Evolutionary conservation across 805 yeast species (phyloP).

Genomic region (Metschnikowia peoriensis): DNA sequence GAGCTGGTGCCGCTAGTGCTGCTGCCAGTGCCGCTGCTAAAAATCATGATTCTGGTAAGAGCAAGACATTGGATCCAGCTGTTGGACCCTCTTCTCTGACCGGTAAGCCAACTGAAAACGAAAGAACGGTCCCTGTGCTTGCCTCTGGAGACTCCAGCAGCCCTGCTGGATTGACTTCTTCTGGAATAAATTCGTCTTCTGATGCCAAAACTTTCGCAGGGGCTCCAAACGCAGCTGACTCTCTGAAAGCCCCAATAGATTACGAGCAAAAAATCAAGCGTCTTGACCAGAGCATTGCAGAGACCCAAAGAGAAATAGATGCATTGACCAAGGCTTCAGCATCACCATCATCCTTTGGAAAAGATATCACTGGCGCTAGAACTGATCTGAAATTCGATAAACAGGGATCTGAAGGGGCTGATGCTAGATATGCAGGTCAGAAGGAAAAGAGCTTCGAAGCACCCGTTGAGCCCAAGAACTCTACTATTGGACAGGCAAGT

Average conservation of each 20-base stretch:
- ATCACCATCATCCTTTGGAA: not conserved
- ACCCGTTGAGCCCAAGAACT: not conserved
- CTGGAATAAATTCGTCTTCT: conserved; percentile 1
- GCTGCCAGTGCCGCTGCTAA: conserved; percentile 11
- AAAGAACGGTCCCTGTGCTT: not conserved
- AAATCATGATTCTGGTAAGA: not conserved
- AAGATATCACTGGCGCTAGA: not conserved
- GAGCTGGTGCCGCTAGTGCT: not conserved
- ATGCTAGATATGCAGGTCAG: conserved; percentile 6
- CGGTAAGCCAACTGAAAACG: not conserved
- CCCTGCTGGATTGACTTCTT: not conserved
- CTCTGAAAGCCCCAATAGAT: conserved; percentile 19
- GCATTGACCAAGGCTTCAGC: conserved; percentile 5
- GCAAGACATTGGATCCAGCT: conserved; percentile 7
- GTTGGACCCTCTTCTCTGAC: not conserved
- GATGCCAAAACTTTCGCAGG: conserved; percentile 4
- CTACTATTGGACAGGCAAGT: conserved; percentile 4
- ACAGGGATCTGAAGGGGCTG: conserved; percentile 7
- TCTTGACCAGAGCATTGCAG: conserved; percentile 25
- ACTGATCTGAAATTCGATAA: not conserved
- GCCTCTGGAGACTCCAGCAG: not conserved
- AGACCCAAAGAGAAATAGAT: conserved; percentile 26
- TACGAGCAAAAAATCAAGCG: conserved; percentile 24
- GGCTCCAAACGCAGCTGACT: conserved; percentile 10
- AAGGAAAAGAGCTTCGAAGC: not conserved